Evolutionary conservation across 805 yeast species (phyloP).

Genomic region (Hanseniaspora valbyensis): DNA sequence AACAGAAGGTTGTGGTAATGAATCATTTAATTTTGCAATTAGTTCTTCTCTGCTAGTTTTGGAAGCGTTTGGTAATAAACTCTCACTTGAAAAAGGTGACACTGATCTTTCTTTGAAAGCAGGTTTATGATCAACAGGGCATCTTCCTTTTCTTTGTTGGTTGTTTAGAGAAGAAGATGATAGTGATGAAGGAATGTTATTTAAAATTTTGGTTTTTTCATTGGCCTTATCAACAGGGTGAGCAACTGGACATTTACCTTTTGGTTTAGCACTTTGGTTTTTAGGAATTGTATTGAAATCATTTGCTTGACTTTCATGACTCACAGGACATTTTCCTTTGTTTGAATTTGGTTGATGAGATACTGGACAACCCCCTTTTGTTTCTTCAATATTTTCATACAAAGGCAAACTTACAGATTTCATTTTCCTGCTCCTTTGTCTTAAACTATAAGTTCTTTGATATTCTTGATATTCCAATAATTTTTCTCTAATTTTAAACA

Average conservation of each 20-base stretch:
- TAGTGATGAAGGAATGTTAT: not conserved
- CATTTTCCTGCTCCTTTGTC: not conserved
- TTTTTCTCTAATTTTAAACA: slow-evolving; percentile 34
- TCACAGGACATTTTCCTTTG: slow-evolving; percentile 23
- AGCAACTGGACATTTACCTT: not conserved
- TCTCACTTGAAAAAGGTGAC: slow-evolving; percentile 3
- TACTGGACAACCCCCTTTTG: not conserved
- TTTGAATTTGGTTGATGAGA: slow-evolving; percentile 16
- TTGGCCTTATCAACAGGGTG: not conserved
- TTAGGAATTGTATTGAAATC: too few relatives aligned
- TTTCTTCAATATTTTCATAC: not conserved
- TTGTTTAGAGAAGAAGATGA: not conserved
- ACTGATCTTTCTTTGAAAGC: not conserved
- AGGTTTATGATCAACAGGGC: slow-evolving; percentile 5
- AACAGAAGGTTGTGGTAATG: slow-evolving; percentile 44
- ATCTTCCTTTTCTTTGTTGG: not conserved
- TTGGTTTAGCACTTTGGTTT: too few relatives aligned
- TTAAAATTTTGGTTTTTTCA: not conserved
- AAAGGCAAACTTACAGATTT: slow-evolving; percentile 11
- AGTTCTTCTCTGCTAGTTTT: slow-evolving; percentile 21
- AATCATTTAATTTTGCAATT: slow-evolving; percentile 27
- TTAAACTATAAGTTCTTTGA: slow-evolving; percentile 9
- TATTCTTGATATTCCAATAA: slow-evolving; percentile 28
- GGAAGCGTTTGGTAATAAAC: not conserved
- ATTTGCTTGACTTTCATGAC: slow-evolving; percentile 16